Evolutionary conservation across 1,284 basidiomycete genomes (phyloP).

Genomic region (Irpex sp.): DNA sequence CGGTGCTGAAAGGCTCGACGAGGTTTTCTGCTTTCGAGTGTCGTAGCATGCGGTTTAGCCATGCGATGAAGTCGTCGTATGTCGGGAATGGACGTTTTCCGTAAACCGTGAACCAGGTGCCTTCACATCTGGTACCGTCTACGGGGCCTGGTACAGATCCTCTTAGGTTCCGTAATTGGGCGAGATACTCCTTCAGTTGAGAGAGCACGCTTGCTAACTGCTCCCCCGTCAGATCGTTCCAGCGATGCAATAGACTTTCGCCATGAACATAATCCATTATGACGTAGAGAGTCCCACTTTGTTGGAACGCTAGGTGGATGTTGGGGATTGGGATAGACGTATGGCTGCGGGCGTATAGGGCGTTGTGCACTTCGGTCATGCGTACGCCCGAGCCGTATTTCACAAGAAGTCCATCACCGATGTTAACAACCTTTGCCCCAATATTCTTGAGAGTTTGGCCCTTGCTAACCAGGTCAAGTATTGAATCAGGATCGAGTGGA

Average conservation of each 20-base stretch:
- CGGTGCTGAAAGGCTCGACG: neutral
- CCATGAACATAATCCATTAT: neutral
- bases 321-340: neutral
- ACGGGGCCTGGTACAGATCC: neutral
- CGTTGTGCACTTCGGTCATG: conserved; percentile 1
- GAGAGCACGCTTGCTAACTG: neutral
- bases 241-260: neutral
- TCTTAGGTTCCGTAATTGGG: neutral
- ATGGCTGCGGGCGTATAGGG: neutral
- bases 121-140: neutral
- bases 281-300: neutral
- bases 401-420: neutral
- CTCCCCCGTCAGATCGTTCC: neutral
- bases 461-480: neutral
- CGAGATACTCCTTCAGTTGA: neutral
- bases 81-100: neutral
- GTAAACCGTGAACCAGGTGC: neutral
- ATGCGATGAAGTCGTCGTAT: neutral
- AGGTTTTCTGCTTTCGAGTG: neutral
- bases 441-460: neutral
- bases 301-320: neutral
- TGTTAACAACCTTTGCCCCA: neutral
- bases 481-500: neutral
- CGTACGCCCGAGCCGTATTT: neutral
- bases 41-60: neutral